Evolutionary conservation across 441 rosid genomes (phyloP).

Genomic region (Capsella rubella): DNA sequence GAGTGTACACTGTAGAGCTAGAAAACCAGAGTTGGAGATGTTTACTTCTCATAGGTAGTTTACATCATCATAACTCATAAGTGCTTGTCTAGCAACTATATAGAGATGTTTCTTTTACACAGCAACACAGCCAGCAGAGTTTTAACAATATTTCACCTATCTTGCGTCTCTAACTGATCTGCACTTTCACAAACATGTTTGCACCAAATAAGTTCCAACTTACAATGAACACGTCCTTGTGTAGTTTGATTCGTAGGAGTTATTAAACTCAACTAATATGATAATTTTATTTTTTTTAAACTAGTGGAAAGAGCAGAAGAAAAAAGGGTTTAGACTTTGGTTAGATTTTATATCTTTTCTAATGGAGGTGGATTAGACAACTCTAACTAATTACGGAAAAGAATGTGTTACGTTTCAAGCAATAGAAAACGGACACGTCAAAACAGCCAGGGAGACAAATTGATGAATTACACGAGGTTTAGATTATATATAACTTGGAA

Average conservation of each 20-base stretch:
- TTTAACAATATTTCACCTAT: not conserved
- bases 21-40: not conserved
- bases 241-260: not conserved
- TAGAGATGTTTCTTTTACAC: not conserved
- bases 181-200: not conserved
- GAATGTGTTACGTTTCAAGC: conserved; percentile 12
- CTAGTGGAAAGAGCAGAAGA: conserved; percentile 20
- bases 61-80: not conserved
- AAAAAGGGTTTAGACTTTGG: conserved; percentile 15
- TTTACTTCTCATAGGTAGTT: not conserved
- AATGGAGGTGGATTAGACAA: conserved; percentile 35
- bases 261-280: not conserved
- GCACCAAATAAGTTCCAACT: not conserved
- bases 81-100: not conserved
- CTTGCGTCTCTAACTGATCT: not conserved
- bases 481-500: conserved; percentile 39
- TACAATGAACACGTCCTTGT: conserved; percentile 2
- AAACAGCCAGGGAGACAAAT: conserved; percentile 27
- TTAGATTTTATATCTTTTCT: conserved; percentile 12
- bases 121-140: not conserved
- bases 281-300: not conserved
- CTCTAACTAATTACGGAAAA: conserved; percentile 34
- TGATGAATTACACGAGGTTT: conserved; percentile 30
- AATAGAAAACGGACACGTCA: conserved; percentile 37
- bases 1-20: not conserved